Percentiles rank a stretch among this genome's conserved stretches.
phyloP scores from a whole-genome alignment of 352 stramenopile species.

The Globisporangium canariense region DNA sequence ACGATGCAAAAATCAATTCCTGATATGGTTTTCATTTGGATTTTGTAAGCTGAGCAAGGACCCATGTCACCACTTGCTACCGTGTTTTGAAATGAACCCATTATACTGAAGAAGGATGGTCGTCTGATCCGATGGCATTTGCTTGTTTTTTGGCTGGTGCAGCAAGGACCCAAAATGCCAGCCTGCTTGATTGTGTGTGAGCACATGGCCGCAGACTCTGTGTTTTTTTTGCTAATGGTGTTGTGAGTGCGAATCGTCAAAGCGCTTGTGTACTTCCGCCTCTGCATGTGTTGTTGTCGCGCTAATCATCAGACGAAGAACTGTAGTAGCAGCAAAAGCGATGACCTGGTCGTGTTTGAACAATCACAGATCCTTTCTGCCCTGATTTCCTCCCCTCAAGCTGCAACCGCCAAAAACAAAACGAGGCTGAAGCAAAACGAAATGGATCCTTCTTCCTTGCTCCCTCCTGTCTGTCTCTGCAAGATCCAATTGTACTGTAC shows the following conservation, averaged over 20 bases:
- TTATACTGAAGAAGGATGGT: background rate
- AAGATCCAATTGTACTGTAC: too few relatives aligned
- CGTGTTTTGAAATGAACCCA: conserved; percentile 10
- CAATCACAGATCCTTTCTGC: background rate
- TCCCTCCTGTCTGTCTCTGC: too few relatives aligned
- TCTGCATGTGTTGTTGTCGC: background rate
- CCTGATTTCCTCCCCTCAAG: background rate
- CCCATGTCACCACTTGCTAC: background rate
- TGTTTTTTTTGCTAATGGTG: background rate
- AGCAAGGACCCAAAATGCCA: too few relatives aligned
- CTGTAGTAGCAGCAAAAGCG: background rate
- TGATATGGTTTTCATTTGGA: background rate
- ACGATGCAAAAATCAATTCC: background rate
- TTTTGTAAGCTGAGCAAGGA: background rate
- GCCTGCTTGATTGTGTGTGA: background rate
- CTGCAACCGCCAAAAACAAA: background rate
- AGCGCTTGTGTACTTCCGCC: background rate
- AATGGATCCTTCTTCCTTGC: background rate
- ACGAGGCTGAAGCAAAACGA: background rate
- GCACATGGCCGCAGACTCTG: background rate
- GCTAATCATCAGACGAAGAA: background rate
- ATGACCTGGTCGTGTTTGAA: background rate
- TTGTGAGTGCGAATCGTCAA: background rate
- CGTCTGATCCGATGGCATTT: background rate
- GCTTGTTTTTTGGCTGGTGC: too few relatives aligned